Evolutionary conservation across 1,284 basidiomycete species (phyloP).

Genomic region (Mycosarcoma maydis): DNA sequence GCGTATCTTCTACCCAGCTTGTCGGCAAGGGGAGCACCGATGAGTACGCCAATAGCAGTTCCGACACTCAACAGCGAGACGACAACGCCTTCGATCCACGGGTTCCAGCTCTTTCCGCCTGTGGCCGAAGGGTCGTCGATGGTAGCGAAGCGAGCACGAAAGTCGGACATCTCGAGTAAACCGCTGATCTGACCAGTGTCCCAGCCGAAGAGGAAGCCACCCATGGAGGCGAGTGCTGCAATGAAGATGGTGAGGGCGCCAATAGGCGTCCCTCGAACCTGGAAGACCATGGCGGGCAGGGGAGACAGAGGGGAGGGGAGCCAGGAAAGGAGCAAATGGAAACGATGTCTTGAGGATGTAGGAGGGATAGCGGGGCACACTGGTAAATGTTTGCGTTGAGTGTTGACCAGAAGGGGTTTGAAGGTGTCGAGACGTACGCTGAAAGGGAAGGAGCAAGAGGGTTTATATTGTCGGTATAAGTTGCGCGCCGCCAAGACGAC

Average conservation of each 20-base stretch:
- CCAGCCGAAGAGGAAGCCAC: conserved; percentile 78
- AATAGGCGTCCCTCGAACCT: conserved; percentile 58
- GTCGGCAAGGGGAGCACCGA: conserved; percentile 71
- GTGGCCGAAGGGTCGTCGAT: conserved; percentile 12
- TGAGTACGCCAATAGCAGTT: conserved; percentile 65
- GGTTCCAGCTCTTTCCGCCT: conserved; percentile 45
- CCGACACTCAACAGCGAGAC: conserved; percentile 73
- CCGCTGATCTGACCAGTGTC: conserved; percentile 83
- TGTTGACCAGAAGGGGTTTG: too few relatives aligned
- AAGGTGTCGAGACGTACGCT: too few relatives aligned
- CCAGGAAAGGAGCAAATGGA: neutral
- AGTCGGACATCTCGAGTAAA: conserved; percentile 79
- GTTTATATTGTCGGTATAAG: too few relatives aligned
- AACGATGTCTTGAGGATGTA: neutral
- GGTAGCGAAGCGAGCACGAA: conserved; percentile 73
- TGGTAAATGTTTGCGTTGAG: too few relatives aligned
- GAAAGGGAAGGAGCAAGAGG: too few relatives aligned
- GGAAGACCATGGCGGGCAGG: conserved; percentile 37
- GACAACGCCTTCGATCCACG: conserved; percentile 72
- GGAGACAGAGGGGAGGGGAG: neutral
- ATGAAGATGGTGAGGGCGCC: conserved; percentile 73
- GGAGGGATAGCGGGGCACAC: too few relatives aligned
- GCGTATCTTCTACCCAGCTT: conserved; percentile 76
- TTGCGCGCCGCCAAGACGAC: too few relatives aligned
- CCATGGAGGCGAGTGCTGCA: conserved; percentile 78